These are phyloP conservation scores for Lecanicillium sp. DNA, from an alignment of 2,329 filamentous ascomycete species.

Conservation along the genomic window DNA sequence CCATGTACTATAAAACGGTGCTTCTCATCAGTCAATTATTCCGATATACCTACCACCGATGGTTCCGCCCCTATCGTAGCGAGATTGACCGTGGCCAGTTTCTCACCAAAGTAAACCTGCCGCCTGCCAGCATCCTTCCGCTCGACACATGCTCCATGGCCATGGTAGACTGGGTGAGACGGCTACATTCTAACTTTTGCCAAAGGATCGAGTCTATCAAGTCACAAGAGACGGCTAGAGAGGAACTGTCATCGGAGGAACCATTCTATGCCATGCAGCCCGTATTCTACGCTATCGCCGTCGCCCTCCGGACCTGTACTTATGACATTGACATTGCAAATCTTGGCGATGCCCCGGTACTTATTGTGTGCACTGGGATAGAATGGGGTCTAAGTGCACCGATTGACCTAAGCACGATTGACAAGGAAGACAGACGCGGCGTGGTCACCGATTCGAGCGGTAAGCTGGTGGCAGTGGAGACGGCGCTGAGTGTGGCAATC, in stretches of 20 bases:
- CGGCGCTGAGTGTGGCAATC: background rate
- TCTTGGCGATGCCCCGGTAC: background rate
- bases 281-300: background rate
- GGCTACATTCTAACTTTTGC: constrained; percentile 1
- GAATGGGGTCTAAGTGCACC: background rate
- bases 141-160: background rate
- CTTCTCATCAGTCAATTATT: background rate
- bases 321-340: background rate
- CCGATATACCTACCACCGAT: constrained; percentile 3
- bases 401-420: background rate
- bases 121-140: background rate
- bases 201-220: background rate
- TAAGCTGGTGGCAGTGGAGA: constrained; percentile 1
- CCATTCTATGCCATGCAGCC: constrained; percentile 1
- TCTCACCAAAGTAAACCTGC: constrained; percentile 4
- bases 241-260: background rate
- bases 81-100: constrained; percentile 5
- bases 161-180: constrained; percentile 2
- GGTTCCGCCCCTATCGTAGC: constrained; percentile 2
- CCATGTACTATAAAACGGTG: background rate
- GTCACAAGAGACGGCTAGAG: background rate
- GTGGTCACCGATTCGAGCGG: background rate
- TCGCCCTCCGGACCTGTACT: background rate
- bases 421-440: background rate
- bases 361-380: background rate